Percentiles rank a stretch among this genome's conserved stretches.
Evolutionary conservation across 2,329 filamentous ascomycete genomes (phyloP).

Genomic region (Phyllosticta citribraziliensis): DNA sequence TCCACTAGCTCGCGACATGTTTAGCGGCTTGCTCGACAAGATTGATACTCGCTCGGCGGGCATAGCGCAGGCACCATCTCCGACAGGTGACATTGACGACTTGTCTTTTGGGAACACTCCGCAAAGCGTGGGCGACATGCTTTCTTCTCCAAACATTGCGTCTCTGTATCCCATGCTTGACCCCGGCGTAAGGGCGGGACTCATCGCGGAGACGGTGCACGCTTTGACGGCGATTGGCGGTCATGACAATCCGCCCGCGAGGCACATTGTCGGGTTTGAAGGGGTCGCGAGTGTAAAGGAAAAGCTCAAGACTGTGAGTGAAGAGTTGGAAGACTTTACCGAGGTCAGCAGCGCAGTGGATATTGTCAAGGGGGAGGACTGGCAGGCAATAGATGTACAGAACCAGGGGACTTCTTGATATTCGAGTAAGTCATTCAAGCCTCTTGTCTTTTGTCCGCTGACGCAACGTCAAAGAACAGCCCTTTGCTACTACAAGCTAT

Average conservation of each 20-base stretch:
- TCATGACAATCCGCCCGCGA: conserved; percentile 86
- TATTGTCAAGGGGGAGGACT: conserved; percentile 35
- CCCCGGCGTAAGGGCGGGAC: conserved; percentile 54
- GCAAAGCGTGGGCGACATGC: conserved; percentile 32
- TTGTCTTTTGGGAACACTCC: conserved; percentile 1
- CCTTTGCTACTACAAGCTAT: too few relatives aligned
- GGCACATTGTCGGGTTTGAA: conserved; percentile 89
- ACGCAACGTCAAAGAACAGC: too few relatives aligned
- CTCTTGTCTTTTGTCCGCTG: not conserved
- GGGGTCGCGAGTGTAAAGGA: conserved; percentile 83
- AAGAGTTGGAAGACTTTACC: conserved; percentile 93
- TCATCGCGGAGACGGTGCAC: conserved; percentile 84
- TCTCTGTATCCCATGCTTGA: conserved; percentile 65
- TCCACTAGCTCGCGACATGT: conserved; percentile 72
- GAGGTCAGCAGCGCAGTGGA: conserved; percentile 82
- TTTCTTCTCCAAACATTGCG: conserved; percentile 43
- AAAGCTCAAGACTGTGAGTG: conserved; percentile 90
- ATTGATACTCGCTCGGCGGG: conserved; percentile 42
- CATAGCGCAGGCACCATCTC: conserved; percentile 13
- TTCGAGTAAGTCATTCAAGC: not conserved
- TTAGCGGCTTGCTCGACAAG: conserved; percentile 67
- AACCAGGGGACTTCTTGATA: not conserved
- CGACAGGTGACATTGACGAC: not conserved
- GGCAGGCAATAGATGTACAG: not conserved
- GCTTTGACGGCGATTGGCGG: conserved; percentile 87